Evolutionary conservation across 2,329 filamentous ascomycete genomes (phyloP), one percentile per base, ranked within the genome.

Genomic region (Rugonectria rugulosa): DNA sequence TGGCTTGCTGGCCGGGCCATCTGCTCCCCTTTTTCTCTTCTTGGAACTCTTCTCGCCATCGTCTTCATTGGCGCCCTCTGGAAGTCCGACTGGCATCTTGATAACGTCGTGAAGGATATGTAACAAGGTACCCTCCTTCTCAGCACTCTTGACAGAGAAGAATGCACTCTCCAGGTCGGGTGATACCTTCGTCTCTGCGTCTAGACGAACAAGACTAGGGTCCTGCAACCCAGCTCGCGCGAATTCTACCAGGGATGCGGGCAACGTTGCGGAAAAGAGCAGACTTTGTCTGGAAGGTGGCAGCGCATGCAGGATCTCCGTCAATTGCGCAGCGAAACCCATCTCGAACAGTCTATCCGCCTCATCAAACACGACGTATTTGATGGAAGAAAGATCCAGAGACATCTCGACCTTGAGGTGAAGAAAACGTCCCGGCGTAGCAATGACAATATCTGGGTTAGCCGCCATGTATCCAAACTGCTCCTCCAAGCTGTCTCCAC

Each of bases 391-490:
- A n/a, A 99, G 78, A 68, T 97, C 91, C 47, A 99, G 76, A 9
- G 83, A 82, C 96, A 99, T 99, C 72, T 99, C 95, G 17, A 98
- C 94, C 76, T 98, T 96, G 61, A 99, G 77, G 80, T 99, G 95
- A 64, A 99, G 79, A 67, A 99, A 99, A 66, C 95, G 91, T 73
- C 96, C 95, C 0, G 95, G 95, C 0, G 96, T 98, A 10, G 95
- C 95, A 69, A 99, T 98, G 66, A 99, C 86, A 63, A 99, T 96
- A 72, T 99, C 96, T 0, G 96, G 95, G 72, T 99, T 99, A 27
- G 88, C 86, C 1, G 93, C 88, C 91, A 98, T 96, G 72, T 89
- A 88, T 53, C 87, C 85, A 73, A 98, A 98, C 73, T 98, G 95
- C 65, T 98, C 94, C 73, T 98, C 95, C 59, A 98, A 75, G 70